Conservation (phyloP, 2,329 filamentous ascomycete species). For the Fusarium sp. region DNA sequence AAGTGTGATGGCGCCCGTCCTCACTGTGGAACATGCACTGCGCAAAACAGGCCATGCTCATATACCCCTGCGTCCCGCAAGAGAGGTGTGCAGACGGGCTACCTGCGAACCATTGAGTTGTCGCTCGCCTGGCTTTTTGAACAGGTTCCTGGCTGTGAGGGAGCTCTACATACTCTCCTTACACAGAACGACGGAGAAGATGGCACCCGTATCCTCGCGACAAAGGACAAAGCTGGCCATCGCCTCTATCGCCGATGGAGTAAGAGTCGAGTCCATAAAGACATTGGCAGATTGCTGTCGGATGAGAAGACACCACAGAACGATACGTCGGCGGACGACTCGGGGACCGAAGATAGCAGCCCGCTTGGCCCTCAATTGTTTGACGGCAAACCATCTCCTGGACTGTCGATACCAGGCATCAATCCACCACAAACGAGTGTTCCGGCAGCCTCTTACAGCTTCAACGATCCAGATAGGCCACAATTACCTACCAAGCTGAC, state of each 20-base stretch:
- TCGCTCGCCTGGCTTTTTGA: constrained; percentile 75
- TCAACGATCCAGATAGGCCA: constrained; percentile 6
- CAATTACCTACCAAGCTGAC: constrained; percentile 37
- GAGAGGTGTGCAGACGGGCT: constrained; percentile 82
- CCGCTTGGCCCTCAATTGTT: constrained; percentile 32
- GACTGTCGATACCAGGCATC: constrained; percentile 29
- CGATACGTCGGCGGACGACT: constrained; percentile 51
- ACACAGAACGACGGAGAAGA: constrained; percentile 56
- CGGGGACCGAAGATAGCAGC: constrained; percentile 46
- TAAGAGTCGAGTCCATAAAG: constrained; percentile 69
- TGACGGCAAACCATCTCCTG: constrained; percentile 33
- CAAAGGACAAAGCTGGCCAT: constrained; percentile 65
- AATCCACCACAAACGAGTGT: constrained; percentile 17
- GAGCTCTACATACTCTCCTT: constrained; percentile 65
- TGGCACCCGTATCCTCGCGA: constrained; percentile 57
- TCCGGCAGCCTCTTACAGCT: constrained; percentile 5
- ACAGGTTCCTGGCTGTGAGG: constrained; percentile 68
- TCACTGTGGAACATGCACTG: constrained; percentile 73
- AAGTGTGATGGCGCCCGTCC: constrained; percentile 79
- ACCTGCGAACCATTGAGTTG: constrained; percentile 78
- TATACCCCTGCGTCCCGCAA: constrained; percentile 81
- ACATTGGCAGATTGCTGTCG: constrained; percentile 72
- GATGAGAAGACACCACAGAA: constrained; percentile 49
- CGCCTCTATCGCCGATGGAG: constrained; percentile 71
- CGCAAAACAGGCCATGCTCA: constrained; percentile 72